Conservation (phyloP, 352 stramenopile genomes). For the Pythium plurisporium region DNA sequence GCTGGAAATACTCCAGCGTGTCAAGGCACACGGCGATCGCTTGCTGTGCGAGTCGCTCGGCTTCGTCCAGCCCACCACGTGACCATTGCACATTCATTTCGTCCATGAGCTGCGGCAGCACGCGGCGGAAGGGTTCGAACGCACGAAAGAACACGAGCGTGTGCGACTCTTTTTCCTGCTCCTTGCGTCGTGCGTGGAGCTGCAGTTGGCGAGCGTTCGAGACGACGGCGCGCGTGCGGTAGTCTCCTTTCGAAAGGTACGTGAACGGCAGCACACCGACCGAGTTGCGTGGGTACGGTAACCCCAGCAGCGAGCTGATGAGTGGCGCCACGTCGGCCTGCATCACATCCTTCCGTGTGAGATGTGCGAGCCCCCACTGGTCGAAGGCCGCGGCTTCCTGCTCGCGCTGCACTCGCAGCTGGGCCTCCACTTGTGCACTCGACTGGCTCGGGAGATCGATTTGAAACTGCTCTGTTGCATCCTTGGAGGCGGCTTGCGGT, state of each 20-base stretch:
- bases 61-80: slow-evolving; percentile 21
- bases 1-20: slow-evolving; percentile 73
- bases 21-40: slow-evolving; percentile 74
- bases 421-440: slow-evolving; percentile 43
- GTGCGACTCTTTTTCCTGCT: slow-evolving; percentile 51
- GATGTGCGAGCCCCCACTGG: slow-evolving; percentile 45
- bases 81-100: slow-evolving; percentile 24
- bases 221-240: slow-evolving; percentile 58
- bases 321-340: slow-evolving; percentile 75
- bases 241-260: slow-evolving; percentile 54
- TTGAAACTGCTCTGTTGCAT: slow-evolving; percentile 23
- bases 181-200: slow-evolving; percentile 58
- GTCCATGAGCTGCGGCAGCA: slow-evolving; percentile 26
- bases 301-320: slow-evolving; percentile 59
- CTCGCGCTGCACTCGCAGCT: slow-evolving; percentile 45
- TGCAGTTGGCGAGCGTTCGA: slow-evolving; percentile 74
- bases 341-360: slow-evolving; percentile 77
- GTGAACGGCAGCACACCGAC: slow-evolving; percentile 73
- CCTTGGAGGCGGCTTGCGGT: slow-evolving; percentile 6
- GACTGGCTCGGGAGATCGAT: slow-evolving; percentile 76
- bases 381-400: slow-evolving; percentile 39
- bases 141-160: slow-evolving; percentile 64
- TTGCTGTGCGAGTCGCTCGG: slow-evolving; percentile 53
- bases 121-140: slow-evolving; percentile 42
- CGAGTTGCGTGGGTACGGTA: slow-evolving; percentile 81